These are phyloP conservation scores for Didymella glomerata DNA, from an alignment of 2,329 filamentous ascomycete species.

Conservation along the genomic window DNA sequence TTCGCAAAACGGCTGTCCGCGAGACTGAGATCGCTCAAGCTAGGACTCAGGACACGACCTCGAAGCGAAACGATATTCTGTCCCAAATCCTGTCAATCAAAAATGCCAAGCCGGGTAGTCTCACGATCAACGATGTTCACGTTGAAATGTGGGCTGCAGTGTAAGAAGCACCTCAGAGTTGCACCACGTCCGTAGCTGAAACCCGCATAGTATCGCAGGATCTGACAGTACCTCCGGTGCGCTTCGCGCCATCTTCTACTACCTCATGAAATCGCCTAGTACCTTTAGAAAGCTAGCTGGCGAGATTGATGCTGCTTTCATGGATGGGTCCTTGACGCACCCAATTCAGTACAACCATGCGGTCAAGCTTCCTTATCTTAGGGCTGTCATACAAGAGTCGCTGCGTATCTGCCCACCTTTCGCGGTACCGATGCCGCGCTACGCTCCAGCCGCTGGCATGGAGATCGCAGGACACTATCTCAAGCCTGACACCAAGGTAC, in stretches of 20 bases:
- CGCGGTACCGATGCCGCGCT: conserved; percentile 74
- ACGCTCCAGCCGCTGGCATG: conserved; percentile 70
- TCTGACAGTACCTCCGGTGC: conserved; percentile 49
- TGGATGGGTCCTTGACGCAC: conserved; percentile 19
- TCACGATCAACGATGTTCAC: conserved; percentile 38
- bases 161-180: conserved; percentile 26
- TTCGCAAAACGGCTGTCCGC: conserved; percentile 27
- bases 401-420: conserved; percentile 78
- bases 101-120: conserved; percentile 40
- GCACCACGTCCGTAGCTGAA: neutral
- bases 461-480: conserved; percentile 56
- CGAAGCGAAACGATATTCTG: conserved; percentile 41
- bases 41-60: conserved; percentile 21
- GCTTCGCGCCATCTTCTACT: conserved; percentile 51
- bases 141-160: conserved; percentile 41
- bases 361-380: conserved; percentile 75
- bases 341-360: conserved; percentile 53
- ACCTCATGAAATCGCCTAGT: conserved; percentile 47
- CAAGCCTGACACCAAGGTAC: conserved; percentile 2
- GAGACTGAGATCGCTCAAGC: conserved; percentile 26
- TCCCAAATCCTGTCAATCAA: conserved; percentile 43
- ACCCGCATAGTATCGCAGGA: conserved; percentile 42
- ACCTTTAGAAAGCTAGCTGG: conserved; percentile 21
- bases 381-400: conserved; percentile 78
- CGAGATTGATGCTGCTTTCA: conserved; percentile 31